Evolutionary conservation across 2,329 filamentous ascomycete genomes (phyloP).

Genomic region (Uncinocarpus reesii): DNA sequence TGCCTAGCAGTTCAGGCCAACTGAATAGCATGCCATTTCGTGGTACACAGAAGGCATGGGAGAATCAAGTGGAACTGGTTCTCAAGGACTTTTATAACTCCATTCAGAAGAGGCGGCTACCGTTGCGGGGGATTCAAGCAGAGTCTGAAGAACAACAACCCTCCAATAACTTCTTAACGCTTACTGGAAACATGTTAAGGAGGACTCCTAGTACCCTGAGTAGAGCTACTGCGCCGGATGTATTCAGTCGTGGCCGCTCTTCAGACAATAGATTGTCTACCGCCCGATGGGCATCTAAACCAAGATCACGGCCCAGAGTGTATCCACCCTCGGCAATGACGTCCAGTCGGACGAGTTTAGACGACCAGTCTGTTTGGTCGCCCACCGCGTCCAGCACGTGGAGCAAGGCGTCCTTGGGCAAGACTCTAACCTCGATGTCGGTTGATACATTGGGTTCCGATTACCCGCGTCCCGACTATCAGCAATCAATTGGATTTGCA

Average conservation of each 20-base stretch:
- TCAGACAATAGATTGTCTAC: constrained; percentile 53
- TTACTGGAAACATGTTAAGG: constrained; percentile 58
- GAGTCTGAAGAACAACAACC: constrained; percentile 30
- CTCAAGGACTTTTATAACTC: constrained; percentile 85
- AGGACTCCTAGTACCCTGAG: constrained; percentile 84
- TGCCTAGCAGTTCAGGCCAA: constrained; percentile 51
- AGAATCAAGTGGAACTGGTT: constrained; percentile 77
- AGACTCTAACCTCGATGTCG: constrained; percentile 83
- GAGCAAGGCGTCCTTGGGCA: constrained; percentile 86
- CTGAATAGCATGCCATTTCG: constrained; percentile 68
- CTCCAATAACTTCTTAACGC: constrained; percentile 58
- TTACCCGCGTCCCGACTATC: constrained; percentile 68
- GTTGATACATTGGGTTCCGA: constrained; percentile 79
- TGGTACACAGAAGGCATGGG: constrained; percentile 70
- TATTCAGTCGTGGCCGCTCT: constrained; percentile 58
- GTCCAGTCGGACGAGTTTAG: constrained; percentile 86
- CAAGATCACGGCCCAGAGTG: constrained; percentile 65
- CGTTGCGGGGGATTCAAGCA: constrained; percentile 56
- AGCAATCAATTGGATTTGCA: constrained; percentile 94
- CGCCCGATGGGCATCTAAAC: constrained; percentile 74
- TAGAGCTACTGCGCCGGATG: constrained; percentile 72
- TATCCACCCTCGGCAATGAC: constrained; percentile 71
- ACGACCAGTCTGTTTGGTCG: constrained; percentile 85
- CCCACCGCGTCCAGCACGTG: constrained; percentile 85
- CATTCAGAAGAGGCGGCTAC: constrained; percentile 76